These are phyloP conservation scores for Apophysomyces trapeziformis DNA, from an alignment of 371 early-diverging fungal genomes.

Conservation along the genomic window DNA sequence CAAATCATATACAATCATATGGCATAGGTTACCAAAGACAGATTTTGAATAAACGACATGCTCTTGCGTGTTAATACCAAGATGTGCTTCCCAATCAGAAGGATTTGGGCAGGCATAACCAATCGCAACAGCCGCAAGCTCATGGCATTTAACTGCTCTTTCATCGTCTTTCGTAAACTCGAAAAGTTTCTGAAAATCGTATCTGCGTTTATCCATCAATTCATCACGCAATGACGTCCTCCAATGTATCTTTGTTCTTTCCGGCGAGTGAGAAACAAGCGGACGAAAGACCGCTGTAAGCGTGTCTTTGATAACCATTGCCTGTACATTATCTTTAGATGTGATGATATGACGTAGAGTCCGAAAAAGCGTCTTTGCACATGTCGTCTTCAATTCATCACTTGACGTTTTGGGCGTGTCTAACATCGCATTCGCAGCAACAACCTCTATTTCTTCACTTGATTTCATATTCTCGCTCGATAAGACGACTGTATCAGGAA, in stretches of 20 bases:
- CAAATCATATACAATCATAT: slow-evolving; percentile 42
- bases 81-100: slow-evolving; percentile 15
- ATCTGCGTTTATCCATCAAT: slow-evolving; percentile 20
- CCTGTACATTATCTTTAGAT: slow-evolving; percentile 27
- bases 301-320: slow-evolving; percentile 23
- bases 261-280: not conserved
- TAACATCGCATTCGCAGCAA: not conserved
- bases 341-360: slow-evolving; percentile 20
- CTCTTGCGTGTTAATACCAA: slow-evolving; percentile 18
- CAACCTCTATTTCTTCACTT: not conserved
- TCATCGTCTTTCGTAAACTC: slow-evolving; percentile 31
- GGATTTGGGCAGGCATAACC: slow-evolving; percentile 21
- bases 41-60: slow-evolving; percentile 16
- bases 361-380: slow-evolving; percentile 18
- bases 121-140: slow-evolving; percentile 36
- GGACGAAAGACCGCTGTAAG: slow-evolving; percentile 27
- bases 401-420: not conserved
- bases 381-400: not conserved
- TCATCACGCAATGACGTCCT: slow-evolving; percentile 16
- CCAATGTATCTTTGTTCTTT: slow-evolving; percentile 15
- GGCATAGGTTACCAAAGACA: slow-evolving; percentile 34
- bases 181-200: slow-evolving; percentile 24
- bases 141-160: slow-evolving; percentile 33
- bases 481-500: not conserved
- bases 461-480: not conserved